Conservation (phyloP, 306 rosid species). For the Quercus bicolor region DNA sequence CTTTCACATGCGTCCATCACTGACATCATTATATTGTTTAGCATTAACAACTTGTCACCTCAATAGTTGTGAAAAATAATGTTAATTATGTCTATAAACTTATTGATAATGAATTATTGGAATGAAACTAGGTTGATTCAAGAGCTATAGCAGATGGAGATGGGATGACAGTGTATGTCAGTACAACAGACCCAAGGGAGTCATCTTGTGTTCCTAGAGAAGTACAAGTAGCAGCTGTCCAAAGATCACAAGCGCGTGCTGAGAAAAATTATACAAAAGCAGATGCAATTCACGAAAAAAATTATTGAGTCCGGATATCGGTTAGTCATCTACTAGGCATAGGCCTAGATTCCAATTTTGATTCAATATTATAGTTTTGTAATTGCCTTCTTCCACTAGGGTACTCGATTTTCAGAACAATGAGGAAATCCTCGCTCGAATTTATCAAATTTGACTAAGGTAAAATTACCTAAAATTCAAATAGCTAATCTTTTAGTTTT, state of each 20-base stretch:
- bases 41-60: no score
- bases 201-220: slow-evolving; percentile 54
- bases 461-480: slow-evolving; percentile 16
- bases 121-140: slow-evolving; percentile 58
- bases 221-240: slow-evolving; percentile 43
- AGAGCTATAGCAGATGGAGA: slow-evolving; percentile 93
- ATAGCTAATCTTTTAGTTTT: neutral
- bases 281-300: slow-evolving; percentile 60
- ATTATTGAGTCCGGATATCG: slow-evolving; percentile 74
- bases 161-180: slow-evolving; percentile 76
- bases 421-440: slow-evolving; percentile 66
- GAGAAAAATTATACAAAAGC: slow-evolving; percentile 44
- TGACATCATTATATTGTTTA: no score
- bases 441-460: slow-evolving; percentile 86
- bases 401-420: slow-evolving; percentile 41
- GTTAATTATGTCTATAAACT: no score
- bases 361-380: neutral
- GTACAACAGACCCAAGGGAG: slow-evolving; percentile 67
- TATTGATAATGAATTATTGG: neutral
- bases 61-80: no score
- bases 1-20: no score
- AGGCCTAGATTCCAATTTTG: neutral
- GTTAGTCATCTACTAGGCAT: slow-evolving; percentile 32
- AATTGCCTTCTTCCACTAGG: slow-evolving; percentile 32
- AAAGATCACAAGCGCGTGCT: slow-evolving; percentile 58